Percentiles rank a stretch among this genome's conserved stretches.
These are phyloP conservation scores for Dipteronia dyeriana DNA, from an alignment of 345 rosid genomes.

Conservation along the genomic window DNA sequence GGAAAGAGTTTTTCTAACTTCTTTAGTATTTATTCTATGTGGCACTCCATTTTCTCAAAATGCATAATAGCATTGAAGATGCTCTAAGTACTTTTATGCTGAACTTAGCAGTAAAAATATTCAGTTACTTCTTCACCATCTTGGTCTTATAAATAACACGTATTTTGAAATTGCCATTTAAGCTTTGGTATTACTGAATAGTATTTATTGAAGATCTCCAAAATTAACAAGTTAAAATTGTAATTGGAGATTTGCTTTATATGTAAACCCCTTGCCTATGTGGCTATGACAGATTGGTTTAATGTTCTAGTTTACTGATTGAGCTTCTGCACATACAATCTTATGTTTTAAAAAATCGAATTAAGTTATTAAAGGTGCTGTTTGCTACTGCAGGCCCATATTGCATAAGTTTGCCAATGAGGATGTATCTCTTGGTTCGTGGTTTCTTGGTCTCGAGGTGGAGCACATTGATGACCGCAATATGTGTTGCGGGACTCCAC, in stretches of 20 bases:
- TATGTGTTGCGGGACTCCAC: slow-evolving; percentile 97
- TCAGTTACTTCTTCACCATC: neutral
- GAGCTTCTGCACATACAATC: neutral
- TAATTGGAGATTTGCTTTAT: neutral
- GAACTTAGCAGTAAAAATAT: neutral
- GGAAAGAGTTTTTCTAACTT: no score
- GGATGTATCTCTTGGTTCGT: slow-evolving; percentile 91
- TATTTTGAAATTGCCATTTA: neutral
- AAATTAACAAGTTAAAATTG: neutral
- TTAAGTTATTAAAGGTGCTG: slow-evolving; percentile 18
- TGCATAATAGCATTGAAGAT: no score
- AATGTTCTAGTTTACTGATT: neutral
- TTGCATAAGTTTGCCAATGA: slow-evolving; percentile 94
- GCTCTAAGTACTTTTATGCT: neutral
- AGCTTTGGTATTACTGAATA: neutral
- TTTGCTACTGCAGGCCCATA: slow-evolving; percentile 62
- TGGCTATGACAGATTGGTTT: slow-evolving; percentile 6
- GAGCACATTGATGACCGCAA: slow-evolving; percentile 88
- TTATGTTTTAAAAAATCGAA: neutral
- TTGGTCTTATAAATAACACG: neutral
- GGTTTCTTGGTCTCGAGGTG: slow-evolving; percentile 98
- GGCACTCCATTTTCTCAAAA: no score
- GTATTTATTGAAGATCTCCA: neutral
- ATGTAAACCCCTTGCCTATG: slow-evolving; percentile 1
- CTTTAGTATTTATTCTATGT: no score